A percentile compares a stretch with the other conserved stretches of the same genome.
These are phyloP conservation scores for Penicillium capsulatum DNA, from an alignment of 2,329 filamentous ascomycete species.

Conservation along the genomic window DNA sequence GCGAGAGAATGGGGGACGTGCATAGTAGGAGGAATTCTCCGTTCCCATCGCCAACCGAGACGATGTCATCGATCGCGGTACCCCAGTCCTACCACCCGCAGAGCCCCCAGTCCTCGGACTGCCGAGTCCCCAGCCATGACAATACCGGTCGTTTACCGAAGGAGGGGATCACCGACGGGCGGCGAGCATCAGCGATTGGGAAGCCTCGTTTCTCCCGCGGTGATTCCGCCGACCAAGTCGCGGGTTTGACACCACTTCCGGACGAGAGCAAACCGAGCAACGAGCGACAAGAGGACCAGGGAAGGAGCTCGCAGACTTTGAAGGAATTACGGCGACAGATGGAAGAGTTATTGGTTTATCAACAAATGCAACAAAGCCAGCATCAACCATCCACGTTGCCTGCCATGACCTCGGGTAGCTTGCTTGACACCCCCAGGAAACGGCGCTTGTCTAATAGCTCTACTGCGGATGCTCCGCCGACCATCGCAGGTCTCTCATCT, in stretches of 20 bases:
- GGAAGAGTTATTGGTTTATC: slow-evolving; percentile 40
- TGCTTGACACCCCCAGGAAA: slow-evolving; percentile 27
- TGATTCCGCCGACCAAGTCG: slow-evolving; percentile 17
- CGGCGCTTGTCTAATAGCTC: slow-evolving; percentile 28
- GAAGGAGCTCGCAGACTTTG: slow-evolving; percentile 35
- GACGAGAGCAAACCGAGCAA: slow-evolving; percentile 23
- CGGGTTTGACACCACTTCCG: slow-evolving; percentile 17
- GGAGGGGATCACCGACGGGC: slow-evolving; percentile 10
- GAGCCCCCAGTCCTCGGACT: slow-evolving; percentile 22
- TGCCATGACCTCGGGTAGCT: background rate
- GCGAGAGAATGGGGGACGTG: slow-evolving; percentile 35
- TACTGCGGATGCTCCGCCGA: slow-evolving; percentile 19
- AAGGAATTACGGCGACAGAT: slow-evolving; percentile 42
- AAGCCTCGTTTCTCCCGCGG: slow-evolving; percentile 21
- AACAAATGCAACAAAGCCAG: slow-evolving; percentile 38
- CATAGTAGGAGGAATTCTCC: slow-evolving; percentile 39
- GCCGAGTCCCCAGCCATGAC: slow-evolving; percentile 16
- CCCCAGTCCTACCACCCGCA: slow-evolving; percentile 25
- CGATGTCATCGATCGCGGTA: slow-evolving; percentile 30
- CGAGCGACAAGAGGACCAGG: slow-evolving; percentile 28
- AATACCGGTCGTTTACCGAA: slow-evolving; percentile 13
- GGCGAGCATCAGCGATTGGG: slow-evolving; percentile 7
- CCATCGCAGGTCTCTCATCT: slow-evolving; percentile 22
- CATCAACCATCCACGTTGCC: slow-evolving; percentile 17
- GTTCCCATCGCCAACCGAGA: slow-evolving; percentile 39